Evolutionary conservation across 208 protist genomes (phyloP), one percentile per base, ranked within the genome.

Genomic region (Trypanosoma caninum): DNA sequence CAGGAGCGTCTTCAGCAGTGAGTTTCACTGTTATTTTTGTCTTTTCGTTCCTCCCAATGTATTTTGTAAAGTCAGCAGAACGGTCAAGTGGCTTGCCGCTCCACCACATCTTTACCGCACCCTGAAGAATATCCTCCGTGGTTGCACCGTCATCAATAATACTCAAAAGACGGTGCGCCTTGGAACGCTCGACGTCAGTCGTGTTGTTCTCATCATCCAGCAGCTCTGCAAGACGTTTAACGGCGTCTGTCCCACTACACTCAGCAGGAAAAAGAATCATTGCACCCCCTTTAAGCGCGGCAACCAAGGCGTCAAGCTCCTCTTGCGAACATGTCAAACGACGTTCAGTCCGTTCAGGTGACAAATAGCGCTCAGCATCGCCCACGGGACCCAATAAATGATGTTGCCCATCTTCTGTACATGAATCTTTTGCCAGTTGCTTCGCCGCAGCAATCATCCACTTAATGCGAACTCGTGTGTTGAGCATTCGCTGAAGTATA

Each of bases 11-110:
- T 23, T 91, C 76, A 3, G 76, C 48, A 14, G 76, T 74, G 30
- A 97, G 62, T 73, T 97, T 97, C 60, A 94, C 88, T 40, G 89
- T 93, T 45, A 97, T 84, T 65, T 94, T 95, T 18, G 89, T 97
- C 71, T 97, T 96, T 22, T 97, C 93, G 65, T 97, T 97, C 59
- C 89, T 95, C 20, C 92, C 92, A 41, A 92, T 64, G 42, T 95
- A 96, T 60, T 94, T 94, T 56, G 68, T 54, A 14, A 96, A 77
- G 46, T 91, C 80, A 3, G 77, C 70, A 28, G 73, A 70, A 11
- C 78, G 80, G 38, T 87, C 79, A 35, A 97, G 78, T 46, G 85
- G 86, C 71, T 93, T 94, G 0, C 69, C 82, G 56, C 87, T 91
- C 87, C 88, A 97, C 89, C 89, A 97, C 84, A 97, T 78, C 13